phyloP scores from a whole-genome alignment of 176 grass and related monocot species.

The Rhynchospora pubera region DNA sequence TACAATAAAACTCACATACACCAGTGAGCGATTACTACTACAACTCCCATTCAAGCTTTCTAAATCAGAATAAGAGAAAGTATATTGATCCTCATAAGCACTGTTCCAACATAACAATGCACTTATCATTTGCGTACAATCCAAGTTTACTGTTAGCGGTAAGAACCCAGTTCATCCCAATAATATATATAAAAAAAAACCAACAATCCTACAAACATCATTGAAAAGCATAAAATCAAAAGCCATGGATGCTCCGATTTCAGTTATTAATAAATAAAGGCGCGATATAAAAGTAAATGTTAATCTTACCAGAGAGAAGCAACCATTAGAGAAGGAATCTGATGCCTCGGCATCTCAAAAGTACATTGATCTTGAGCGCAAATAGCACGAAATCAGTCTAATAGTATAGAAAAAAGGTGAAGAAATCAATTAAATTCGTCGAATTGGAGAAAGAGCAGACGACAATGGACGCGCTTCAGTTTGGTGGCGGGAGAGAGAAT shows the following conservation, averaged over 20 bases:
- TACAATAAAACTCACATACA: too few relatives aligned
- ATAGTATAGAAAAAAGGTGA: not conserved
- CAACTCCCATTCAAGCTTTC: too few relatives aligned
- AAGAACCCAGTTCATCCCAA: not conserved
- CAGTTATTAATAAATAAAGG: not conserved
- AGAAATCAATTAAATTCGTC: not conserved
- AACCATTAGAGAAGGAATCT: not conserved
- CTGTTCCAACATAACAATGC: not conserved
- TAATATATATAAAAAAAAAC: too few relatives aligned
- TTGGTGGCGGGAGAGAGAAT: not conserved
- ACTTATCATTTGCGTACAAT: not conserved
- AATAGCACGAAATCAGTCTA: not conserved
- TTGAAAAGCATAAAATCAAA: not conserved
- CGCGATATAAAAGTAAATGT: not conserved
- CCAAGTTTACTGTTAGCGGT: not conserved
- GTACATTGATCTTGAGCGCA: not conserved
- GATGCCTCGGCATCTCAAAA: not conserved
- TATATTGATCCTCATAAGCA: not conserved
- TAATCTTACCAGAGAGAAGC: not conserved
- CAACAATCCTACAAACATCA: not conserved
- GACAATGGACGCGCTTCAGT: not conserved
- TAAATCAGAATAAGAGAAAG: not conserved
- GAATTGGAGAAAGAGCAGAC: not conserved
- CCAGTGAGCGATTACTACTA: too few relatives aligned
- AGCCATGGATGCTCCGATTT: not conserved